Evolutionary conservation across 2,329 filamentous ascomycete species (phyloP), one percentile per base, ranked within the genome.

Genomic region (Pseudonectria foliicola): DNA sequence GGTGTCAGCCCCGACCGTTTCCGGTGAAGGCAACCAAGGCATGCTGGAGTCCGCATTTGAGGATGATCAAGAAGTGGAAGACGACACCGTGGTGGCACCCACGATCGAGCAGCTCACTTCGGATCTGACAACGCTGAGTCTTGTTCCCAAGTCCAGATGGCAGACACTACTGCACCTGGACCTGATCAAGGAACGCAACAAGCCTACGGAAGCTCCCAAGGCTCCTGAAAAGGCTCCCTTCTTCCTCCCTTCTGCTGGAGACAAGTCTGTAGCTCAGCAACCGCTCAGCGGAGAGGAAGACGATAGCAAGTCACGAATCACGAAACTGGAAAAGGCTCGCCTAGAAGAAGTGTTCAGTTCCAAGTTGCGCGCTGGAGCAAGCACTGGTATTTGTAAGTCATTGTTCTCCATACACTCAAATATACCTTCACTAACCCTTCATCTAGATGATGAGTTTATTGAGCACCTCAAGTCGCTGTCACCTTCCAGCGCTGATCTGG

Each of bases 81-180:
- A 75, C 7, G 70, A 77, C 28, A 66, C 70, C 3, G 62, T 77
- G 4, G 58, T 74, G 4, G 68, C 72, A 2, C 71, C 75, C 3
- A 64, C 63, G 1, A 60, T 86, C 13, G 87, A 94, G 38, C 87
- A 95, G 60, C 73, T 98, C 24, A 85, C 79, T 55, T 64, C 77
- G 4, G 81, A 89, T 39, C 82, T 98, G 63, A 82, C 89, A 55
- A 95, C 89, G 1, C 70, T 98, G 37, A 93, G 85, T 59, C 62
- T 96, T 33, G 82, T 96, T 4, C 93, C 92, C 10, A 88, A 85
- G 59, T 87, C 84, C 43, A 77, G 84, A 50, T 98, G 92, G 92
- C 90, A 96, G 61, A 95, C 88, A 1, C 70, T 98, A 11, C 70
- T 98, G 18, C 86, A 98, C 58, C 73, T 98, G 3, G 92, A 98